These are phyloP conservation scores for Hanseniaspora clermontiae DNA, from an alignment of 805 yeast genomes.

Conservation along the genomic window DNA sequence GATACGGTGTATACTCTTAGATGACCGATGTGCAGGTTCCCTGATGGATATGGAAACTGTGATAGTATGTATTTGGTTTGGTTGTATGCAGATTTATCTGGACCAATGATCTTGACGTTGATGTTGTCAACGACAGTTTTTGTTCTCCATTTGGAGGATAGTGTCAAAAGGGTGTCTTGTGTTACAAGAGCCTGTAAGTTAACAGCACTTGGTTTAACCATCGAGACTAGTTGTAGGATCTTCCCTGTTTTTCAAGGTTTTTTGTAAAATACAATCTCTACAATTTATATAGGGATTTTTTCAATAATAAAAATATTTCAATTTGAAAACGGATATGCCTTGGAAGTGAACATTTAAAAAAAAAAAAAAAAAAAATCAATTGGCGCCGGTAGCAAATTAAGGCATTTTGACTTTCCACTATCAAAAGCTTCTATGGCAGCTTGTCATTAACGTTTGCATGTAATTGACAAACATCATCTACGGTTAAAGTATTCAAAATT, in stretches of 20 bases:
- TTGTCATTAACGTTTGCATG: no score
- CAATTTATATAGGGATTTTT: not conserved
- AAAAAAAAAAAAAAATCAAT: no score
- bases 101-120: not conserved
- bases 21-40: slow-evolving; percentile 86
- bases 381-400: no score
- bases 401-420: no score
- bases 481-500: no score
- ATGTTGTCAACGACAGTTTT: slow-evolving; percentile 23
- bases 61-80: slow-evolving; percentile 45
- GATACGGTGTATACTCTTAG: slow-evolving; percentile 83
- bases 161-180: not conserved
- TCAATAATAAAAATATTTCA: not conserved
- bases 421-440: no score
- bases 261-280: not conserved
- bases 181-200: not conserved
- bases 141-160: slow-evolving; percentile 8
- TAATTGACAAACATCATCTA: no score
- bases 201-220: not conserved
- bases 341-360: not conserved
- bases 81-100: not conserved
- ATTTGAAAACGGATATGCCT: not conserved
- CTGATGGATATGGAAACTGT: slow-evolving; percentile 96
- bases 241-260: not conserved
- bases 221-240: not conserved